A percentile compares a stretch with the other conserved stretches of the same genome.
phyloP scores from a whole-genome alignment of 1,284 basidiomycete genomes.

The Boletus sp. region DNA sequence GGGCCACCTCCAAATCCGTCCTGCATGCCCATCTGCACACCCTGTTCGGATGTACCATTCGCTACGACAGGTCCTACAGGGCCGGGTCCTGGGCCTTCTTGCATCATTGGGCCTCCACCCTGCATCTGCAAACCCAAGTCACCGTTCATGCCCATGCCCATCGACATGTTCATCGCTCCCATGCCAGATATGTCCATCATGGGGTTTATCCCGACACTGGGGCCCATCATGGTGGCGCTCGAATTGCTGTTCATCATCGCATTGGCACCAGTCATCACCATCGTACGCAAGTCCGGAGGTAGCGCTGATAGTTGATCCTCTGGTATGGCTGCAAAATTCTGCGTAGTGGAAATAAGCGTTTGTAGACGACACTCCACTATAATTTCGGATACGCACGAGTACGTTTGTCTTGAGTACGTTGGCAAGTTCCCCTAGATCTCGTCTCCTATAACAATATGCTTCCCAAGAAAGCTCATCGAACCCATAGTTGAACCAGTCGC shows the following conservation, averaged over 20 bases:
- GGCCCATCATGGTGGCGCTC: slow-evolving; percentile 60
- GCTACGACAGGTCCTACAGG: slow-evolving; percentile 40
- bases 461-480: slow-evolving; percentile 98
- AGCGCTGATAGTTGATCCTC: slow-evolving; percentile 77
- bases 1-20: slow-evolving; percentile 50
- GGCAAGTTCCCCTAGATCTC: slow-evolving; percentile 80
- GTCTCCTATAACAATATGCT: slow-evolving; percentile 85
- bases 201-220: slow-evolving; percentile 42
- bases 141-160: slow-evolving; percentile 51
- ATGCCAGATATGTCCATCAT: slow-evolving; percentile 52
- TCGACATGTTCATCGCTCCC: slow-evolving; percentile 61
- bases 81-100: slow-evolving; percentile 43
- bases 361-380: background rate
- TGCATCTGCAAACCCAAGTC: slow-evolving; percentile 51
- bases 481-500: slow-evolving; percentile 99
- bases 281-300: slow-evolving; percentile 77
- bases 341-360: slow-evolving; percentile 12
- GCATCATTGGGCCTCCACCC: slow-evolving; percentile 45
- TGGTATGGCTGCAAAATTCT: slow-evolving; percentile 82
- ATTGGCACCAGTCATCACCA: slow-evolving; percentile 79
- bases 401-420: slow-evolving; percentile 78
- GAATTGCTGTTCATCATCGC: slow-evolving; percentile 66
- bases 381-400: slow-evolving; percentile 56
- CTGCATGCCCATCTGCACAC: slow-evolving; percentile 46
- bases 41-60: slow-evolving; percentile 48